A percentile compares a stretch with the other conserved stretches of the same genome.
These are phyloP conservation scores for Aspergillus pseudoviridinutans DNA, from an alignment of 2,329 filamentous ascomycete genomes.

Conservation along the genomic window DNA sequence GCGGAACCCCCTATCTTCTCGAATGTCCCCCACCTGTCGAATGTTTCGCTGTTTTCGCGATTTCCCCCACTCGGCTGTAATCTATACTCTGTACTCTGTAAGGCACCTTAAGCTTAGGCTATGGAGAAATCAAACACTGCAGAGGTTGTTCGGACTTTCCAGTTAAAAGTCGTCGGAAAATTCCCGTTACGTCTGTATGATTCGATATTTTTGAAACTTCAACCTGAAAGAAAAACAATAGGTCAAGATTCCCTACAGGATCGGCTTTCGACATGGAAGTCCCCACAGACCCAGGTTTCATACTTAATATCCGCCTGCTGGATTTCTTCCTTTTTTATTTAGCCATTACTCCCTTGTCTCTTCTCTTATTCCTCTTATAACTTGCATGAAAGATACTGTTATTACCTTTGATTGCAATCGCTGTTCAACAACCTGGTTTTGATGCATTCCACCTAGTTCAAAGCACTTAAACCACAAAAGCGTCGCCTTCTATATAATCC, in stretches of 20 bases:
- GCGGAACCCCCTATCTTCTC: conserved; percentile 23
- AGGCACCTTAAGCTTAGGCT: background rate
- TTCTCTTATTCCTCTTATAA: background rate
- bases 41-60: conserved; percentile 9
- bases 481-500: background rate
- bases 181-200: background rate
- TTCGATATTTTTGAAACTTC: background rate
- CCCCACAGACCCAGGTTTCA: conserved; percentile 17
- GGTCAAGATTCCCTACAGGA: background rate
- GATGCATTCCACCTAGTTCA: background rate
- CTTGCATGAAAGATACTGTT: background rate
- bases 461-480: background rate
- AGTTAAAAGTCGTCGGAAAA: background rate
- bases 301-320: conserved; percentile 20
- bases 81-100: background rate
- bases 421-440: background rate
- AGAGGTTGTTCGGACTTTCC: background rate
- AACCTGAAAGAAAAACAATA: background rate
- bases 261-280: background rate
- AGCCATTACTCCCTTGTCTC: background rate
- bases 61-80: conserved; percentile 15
- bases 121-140: background rate
- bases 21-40: conserved; percentile 6
- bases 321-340: conserved; percentile 1
- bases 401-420: background rate